Base-by-base conservation (phyloP, 2,329 filamentous ascomycete species). In the Aureobasidium sp. region DNA sequence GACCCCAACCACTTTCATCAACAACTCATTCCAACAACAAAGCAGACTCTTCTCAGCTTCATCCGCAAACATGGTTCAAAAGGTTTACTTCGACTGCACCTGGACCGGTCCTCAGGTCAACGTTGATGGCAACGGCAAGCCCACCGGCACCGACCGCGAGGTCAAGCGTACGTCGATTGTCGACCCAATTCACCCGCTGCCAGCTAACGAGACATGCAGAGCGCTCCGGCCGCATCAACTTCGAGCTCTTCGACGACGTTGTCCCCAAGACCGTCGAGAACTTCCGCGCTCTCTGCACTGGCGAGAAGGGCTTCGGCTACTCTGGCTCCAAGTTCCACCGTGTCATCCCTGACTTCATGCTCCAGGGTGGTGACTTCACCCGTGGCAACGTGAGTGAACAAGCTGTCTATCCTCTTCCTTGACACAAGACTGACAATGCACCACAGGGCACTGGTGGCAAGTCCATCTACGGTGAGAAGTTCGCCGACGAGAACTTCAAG, bases 321-420 rank as follows among this genome's bases (percentile, higher is more conserved):
- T 76, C 84, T 50, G 91, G 91, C 68, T 95, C 90, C 65, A 82
- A 81, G 70, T 97, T 99, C 81, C 93, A 99, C 81, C 89, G 93
- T 62, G 89, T 99, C 66, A 99, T 99, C 79, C 96, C 96, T 80
- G 84, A 91, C 70, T 99, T 99, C 78, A 97, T 99, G 93, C 93
- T 96, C 71, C 89, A 96, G 79, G 92, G 94, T 73, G 93, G 94
- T 77, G 94, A 97, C 76, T 99, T 99, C 75, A 99, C 93, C 60
- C 86, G 84, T 64, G 92, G 91, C 73, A 93, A 97, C 74, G 91
- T 95, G 81, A 76, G 89, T 78, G 10, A 15, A 23, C 8, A n/a
- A 2, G 4, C 4, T 33, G 6, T 37, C 19, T 2, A 43, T 21
- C 17, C 19, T 15, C 19, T 31, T 17, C 17, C 21, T 5, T 11